Conservation (phyloP, 306 rosid genomes). For the Fagus crenata region DNA sequence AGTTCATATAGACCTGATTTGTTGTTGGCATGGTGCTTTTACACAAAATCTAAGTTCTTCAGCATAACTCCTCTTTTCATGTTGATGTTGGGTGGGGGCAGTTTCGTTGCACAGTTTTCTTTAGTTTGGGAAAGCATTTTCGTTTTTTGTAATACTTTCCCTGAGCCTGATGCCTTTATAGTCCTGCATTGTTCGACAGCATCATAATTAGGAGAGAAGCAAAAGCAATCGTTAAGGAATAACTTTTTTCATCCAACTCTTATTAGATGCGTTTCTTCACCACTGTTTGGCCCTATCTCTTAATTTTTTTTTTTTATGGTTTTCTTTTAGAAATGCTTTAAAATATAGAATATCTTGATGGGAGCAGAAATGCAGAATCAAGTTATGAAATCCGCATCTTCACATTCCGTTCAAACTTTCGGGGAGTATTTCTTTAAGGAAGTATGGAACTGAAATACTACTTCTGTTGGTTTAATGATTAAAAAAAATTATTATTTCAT, state of each 20-base stretch:
- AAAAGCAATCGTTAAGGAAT: constrained; percentile 1
- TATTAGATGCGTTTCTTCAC: not conserved
- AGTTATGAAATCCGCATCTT: not conserved
- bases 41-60: not conserved
- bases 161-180: not conserved
- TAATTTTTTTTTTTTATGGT: too few relatives aligned
- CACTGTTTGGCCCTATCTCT: not conserved
- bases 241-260: not conserved
- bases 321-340: too few relatives aligned
- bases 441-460: too few relatives aligned
- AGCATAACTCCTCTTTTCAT: not conserved
- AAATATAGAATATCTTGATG: too few relatives aligned
- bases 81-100: not conserved
- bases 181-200: not conserved
- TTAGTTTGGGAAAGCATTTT: not conserved
- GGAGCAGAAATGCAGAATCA: not conserved
- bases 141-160: not conserved
- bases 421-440: too few relatives aligned
- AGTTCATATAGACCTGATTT: not conserved
- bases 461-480: too few relatives aligned
- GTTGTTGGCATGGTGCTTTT: not conserved
- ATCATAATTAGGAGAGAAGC: not conserved
- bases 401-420: not conserved
- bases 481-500: not conserved
- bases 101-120: not conserved